These are phyloP conservation scores for Kernera saxatilis DNA, from an alignment of 345 rosid genomes.

Conservation along the genomic window DNA sequence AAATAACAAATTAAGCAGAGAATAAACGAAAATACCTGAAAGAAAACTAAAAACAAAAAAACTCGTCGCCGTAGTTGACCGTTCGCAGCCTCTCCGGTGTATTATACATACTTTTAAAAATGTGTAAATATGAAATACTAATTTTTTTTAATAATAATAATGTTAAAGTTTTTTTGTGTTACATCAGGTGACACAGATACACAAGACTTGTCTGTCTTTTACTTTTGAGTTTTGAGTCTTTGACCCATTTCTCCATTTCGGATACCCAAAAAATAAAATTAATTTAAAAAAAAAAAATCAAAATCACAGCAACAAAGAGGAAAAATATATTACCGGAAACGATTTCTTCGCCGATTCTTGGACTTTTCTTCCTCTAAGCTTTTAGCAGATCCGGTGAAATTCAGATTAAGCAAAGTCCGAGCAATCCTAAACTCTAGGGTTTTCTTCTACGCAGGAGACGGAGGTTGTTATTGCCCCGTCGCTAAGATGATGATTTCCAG, in stretches of 20 bases:
- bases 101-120: background rate
- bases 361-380: constrained; percentile 27
- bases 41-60: background rate
- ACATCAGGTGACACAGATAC: constrained; percentile 23
- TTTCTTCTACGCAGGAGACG: constrained; percentile 18
- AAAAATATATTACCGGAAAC: constrained; percentile 6
- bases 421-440: constrained; percentile 25
- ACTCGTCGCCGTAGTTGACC: constrained; percentile 31
- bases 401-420: constrained; percentile 15
- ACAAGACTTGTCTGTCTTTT: constrained; percentile 22
- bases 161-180: background rate
- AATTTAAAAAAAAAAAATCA: background rate
- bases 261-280: background rate
- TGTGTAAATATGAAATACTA: background rate
- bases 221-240: constrained; percentile 17
- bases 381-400: constrained; percentile 47
- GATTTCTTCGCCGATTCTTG: constrained; percentile 12
- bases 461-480: constrained; percentile 19
- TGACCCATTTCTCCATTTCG: constrained; percentile 10
- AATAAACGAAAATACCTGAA: constrained; percentile 9
- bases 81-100: background rate
- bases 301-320: background rate
- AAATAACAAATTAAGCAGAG: background rate
- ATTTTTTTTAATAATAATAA: background rate
- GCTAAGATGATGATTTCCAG: constrained; percentile 73